Evolutionary conservation across 2,329 filamentous ascomycete genomes (phyloP).

Genomic region (Cladophialophora chaetospira): DNA sequence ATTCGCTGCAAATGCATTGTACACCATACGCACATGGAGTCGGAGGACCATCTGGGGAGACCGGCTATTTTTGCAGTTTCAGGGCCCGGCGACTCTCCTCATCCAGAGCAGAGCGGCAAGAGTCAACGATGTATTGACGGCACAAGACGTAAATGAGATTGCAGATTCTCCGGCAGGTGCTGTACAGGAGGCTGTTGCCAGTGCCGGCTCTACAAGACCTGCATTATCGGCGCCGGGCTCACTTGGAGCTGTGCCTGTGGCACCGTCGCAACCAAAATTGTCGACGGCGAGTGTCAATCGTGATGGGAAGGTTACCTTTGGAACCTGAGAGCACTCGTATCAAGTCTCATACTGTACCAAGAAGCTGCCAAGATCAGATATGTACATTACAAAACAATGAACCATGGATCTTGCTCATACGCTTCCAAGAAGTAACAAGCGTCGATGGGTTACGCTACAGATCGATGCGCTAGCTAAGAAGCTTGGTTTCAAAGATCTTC

Average conservation of each 20-base stretch:
- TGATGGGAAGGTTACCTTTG: constrained; percentile 68
- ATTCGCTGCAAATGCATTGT: constrained; percentile 63
- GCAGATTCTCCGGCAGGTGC: constrained; percentile 77
- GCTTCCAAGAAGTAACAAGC: no score
- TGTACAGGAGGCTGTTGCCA: constrained; percentile 59
- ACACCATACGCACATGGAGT: constrained; percentile 72
- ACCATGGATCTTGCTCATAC: background rate
- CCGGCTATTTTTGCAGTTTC: constrained; percentile 84
- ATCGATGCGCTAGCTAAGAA: no score
- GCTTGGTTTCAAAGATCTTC: no score
- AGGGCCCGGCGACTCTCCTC: constrained; percentile 81
- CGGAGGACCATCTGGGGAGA: constrained; percentile 91
- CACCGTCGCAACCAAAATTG: constrained; percentile 36
- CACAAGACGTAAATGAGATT: constrained; percentile 83
- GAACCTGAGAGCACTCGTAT: constrained; percentile 43
- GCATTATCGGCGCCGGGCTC: constrained; percentile 19
- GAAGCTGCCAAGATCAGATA: no score
- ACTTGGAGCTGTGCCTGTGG: constrained; percentile 32
- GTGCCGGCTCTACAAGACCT: constrained; percentile 19
- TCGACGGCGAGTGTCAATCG: constrained; percentile 57
- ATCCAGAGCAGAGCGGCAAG: constrained; percentile 84
- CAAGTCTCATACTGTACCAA: background rate
- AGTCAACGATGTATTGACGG: constrained; percentile 74
- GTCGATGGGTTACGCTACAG: no score
- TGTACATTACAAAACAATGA: no score